Base-by-base conservation (phyloP, 768 basidiomycete species). In the Leccinum rimulosum region DNA sequence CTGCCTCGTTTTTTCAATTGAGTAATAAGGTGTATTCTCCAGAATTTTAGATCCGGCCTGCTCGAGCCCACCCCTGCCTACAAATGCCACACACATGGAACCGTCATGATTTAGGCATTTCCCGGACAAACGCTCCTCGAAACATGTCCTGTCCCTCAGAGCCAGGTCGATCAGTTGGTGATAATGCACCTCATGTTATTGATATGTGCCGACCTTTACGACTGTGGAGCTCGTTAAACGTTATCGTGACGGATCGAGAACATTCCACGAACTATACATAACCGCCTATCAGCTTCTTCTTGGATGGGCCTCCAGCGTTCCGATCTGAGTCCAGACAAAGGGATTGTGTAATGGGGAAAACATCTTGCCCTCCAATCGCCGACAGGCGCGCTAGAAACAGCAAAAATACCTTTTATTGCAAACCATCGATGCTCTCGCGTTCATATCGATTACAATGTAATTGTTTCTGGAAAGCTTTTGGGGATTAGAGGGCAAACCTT, bases 361-460 rank as follows among this genome's bases (percentile, higher is more conserved):
- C 33, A 14, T 31, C 48, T 54, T 45, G 45, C 52, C 61, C 9
- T 55, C 31, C 57, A 62, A 63, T 61, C 58, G 9, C 63, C 59
- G 57, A 61, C 57, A 55, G 57, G 27, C 55, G 50, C 15, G 52
- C 50, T n/a, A 25, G 36, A 7, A 52, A 54, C 28, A 10, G 28
- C 25, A 11, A 28, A 48, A 27, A 22, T 31, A 19, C 43, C 28
- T 61, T 54, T 57, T 56, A 60, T 69, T 45, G 43, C 43, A 57
- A 40, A 43, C 25, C n/a, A 63, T 62, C 55, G 50, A 64, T 63
- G 49, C 22, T 68, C 72, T 47, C 68, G 62, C 72, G 61, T 53
- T 72, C 72, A 70, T 73, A 68, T 72, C 64, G 58, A 66, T 62
- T 82, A 80, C 45, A 77, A 80, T 7, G 14, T 50, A 79, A 85